Percentiles rank a stretch among this genome's conserved stretches.
Evolutionary conservation across 2,329 filamentous ascomycete species (phyloP).

Genomic region (Alternaria dauci): DNA sequence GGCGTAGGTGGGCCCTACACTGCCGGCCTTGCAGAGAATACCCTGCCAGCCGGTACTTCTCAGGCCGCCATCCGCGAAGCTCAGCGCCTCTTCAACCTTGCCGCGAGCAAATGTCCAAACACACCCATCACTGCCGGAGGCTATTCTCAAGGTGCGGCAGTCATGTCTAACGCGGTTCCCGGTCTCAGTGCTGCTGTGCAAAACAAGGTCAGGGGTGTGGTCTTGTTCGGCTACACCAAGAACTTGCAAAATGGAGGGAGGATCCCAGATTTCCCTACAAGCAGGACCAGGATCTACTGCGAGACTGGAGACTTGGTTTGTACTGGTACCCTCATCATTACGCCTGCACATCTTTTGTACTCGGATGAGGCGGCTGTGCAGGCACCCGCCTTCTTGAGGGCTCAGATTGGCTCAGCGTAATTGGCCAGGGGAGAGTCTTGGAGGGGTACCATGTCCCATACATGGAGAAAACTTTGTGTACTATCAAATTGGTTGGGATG

Average conservation of each 20-base stretch:
- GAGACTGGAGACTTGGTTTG: constrained; percentile 45
- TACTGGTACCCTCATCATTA: constrained; percentile 40
- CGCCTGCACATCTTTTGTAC: constrained; percentile 43
- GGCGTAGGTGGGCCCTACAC: constrained; percentile 46
- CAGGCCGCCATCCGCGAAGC: constrained; percentile 42
- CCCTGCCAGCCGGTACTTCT: constrained; percentile 40
- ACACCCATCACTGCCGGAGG: constrained; percentile 49
- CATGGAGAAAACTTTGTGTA: neutral
- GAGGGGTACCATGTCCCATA: neutral
- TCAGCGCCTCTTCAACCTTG: constrained; percentile 44
- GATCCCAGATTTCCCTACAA: constrained; percentile 44
- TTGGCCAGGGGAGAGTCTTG: neutral
- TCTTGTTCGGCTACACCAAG: constrained; percentile 51
- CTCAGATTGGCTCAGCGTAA: constrained; percentile 4
- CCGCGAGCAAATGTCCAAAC: constrained; percentile 49
- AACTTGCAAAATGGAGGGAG: constrained; percentile 46
- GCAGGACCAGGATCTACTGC: constrained; percentile 46
- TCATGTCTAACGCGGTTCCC: constrained; percentile 44
- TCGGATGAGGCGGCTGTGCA: constrained; percentile 28
- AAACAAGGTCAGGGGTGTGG: constrained; percentile 45
- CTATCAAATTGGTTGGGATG: neutral
- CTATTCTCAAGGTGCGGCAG: constrained; percentile 52
- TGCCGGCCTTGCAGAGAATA: constrained; percentile 46
- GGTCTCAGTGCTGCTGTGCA: constrained; percentile 35
- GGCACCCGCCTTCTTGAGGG: constrained; percentile 32